A percentile compares a stretch with the other conserved stretches of the same genome.
Conservation (phyloP, 495 filamentous ascomycete genomes). For the Aspergillus cavernicola region DNA sequence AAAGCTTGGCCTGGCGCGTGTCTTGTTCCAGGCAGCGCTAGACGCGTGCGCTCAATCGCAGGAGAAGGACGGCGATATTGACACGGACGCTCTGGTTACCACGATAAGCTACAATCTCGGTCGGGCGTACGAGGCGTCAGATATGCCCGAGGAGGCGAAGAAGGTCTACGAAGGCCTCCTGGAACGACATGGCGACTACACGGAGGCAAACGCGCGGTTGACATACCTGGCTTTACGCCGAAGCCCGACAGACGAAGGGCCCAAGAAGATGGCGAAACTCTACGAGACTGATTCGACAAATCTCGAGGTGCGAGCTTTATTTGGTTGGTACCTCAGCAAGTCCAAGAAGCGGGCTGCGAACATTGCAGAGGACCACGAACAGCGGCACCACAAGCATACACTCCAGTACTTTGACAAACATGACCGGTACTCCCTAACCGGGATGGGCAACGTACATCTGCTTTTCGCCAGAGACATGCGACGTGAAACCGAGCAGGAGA, state of each 20-base stretch:
- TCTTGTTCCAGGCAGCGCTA: conserved; percentile 83
- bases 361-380: conserved; percentile 83
- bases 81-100: conserved; percentile 85
- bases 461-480: conserved; percentile 89
- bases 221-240: conserved; percentile 88
- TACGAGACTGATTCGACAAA: conserved; percentile 76
- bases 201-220: conserved; percentile 79
- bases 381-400: conserved; percentile 93
- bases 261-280: conserved; percentile 74
- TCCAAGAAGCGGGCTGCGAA: conserved; percentile 76
- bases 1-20: conserved; percentile 73
- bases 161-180: conserved; percentile 83
- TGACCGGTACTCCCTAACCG: conserved; percentile 88
- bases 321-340: conserved; percentile 89
- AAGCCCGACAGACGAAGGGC: conserved; percentile 78
- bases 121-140: conserved; percentile 88
- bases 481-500: conserved; percentile 80
- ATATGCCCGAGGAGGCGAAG: conserved; percentile 75
- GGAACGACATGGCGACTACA: conserved; percentile 81
- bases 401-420: conserved; percentile 94
- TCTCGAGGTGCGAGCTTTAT: conserved; percentile 85
- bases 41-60: conserved; percentile 75
- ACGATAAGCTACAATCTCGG: conserved; percentile 95
- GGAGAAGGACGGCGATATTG: conserved; percentile 56
- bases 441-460: conserved; percentile 93